Percentiles rank a stretch among this genome's conserved stretches.
Evolutionary conservation across 495 filamentous ascomycete species (phyloP).

Genomic region (Hypoxylon intermedium): DNA sequence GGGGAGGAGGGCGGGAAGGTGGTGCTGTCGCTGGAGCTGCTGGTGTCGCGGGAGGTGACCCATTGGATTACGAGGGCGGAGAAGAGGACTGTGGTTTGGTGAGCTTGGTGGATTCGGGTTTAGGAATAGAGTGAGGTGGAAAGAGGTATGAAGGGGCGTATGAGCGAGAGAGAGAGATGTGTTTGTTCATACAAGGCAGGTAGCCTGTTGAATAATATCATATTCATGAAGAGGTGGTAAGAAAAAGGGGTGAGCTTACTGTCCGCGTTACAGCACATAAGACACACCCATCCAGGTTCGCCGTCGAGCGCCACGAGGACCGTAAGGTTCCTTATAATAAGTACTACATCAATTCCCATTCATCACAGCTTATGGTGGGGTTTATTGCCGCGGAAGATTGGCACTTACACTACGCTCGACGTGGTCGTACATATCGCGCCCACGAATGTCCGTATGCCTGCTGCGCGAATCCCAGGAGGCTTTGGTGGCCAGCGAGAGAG

Average conservation of each 20-base stretch:
- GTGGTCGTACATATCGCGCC: slow-evolving; percentile 56
- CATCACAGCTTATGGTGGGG: background rate
- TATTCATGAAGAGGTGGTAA: too few species aligned
- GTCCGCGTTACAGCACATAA: slow-evolving; percentile 64
- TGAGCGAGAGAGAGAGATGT: too few species aligned
- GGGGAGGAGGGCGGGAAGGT: background rate
- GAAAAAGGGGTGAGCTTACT: slow-evolving; percentile 42
- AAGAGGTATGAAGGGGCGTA: too few species aligned
- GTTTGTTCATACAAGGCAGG: too few species aligned
- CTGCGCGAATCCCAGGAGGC: slow-evolving; percentile 42
- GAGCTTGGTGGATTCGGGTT: background rate
- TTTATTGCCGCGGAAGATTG: background rate
- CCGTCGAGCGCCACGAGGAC: slow-evolving; percentile 58
- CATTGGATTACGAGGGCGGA: slow-evolving; percentile 60
- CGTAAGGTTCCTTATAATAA: slow-evolving; percentile 55
- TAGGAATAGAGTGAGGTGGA: too few species aligned
- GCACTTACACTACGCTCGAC: slow-evolving; percentile 55
- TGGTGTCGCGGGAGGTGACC: slow-evolving; percentile 59
- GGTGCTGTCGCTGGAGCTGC: slow-evolving; percentile 6
- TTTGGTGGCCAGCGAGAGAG: slow-evolving; percentile 43
- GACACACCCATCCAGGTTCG: slow-evolving; percentile 63
- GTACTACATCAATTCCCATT: too few species aligned
- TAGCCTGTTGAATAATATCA: too few species aligned
- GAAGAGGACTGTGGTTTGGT: slow-evolving; percentile 55
- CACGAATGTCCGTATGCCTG: slow-evolving; percentile 57